Evolutionary conservation across 106 monocot species (phyloP), one percentile per base, ranked within the genome.

Genomic region (Platanthera zijinensis): DNA sequence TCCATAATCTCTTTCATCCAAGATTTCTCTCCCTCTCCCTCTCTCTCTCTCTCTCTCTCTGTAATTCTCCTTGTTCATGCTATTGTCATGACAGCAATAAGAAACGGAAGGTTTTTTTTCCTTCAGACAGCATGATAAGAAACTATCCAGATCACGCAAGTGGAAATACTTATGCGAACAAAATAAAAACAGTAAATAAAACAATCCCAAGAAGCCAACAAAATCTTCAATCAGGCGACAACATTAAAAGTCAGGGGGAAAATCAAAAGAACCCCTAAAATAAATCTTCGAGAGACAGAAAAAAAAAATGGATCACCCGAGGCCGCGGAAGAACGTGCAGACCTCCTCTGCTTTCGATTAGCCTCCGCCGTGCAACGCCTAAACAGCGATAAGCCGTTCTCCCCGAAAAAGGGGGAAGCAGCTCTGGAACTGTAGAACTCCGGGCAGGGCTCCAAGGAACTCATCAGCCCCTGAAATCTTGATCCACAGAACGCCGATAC

Each of bases 321-420:
- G n/a, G 57, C 54, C 39, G 22, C 22, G 9, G n/a, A 75, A 46
- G 75, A 15, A 5, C 75, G 75, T 9, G 73, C 49, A 21, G 50
- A 28, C 73, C 52, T 66, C 32, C 62, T 66, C 49, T 75, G 75
- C 71, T 71, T 56, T 47, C 79, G 71, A 57, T 57, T 67, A 19
- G 57, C 71, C 39, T 78, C 59, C 14, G 54, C 22, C 46, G 12
- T 51, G 69, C 74, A 66, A 9, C 62, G 46, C 66, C 83, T 74
- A 62, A 76, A 76, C 4, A 76, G 15, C 4, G 46, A 54, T 47
- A 83, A 78, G 18, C 74, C 54, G 30, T 47, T 72, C 52, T 74
- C 77, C 45, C 82, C 62, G 19, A 52, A 52, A 47, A 54, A 5
- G 53, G 56, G 45, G 8, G 75, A 57, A 15, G 30, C 72, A 51